Evolutionary conservation across 805 yeast species (phyloP).

Genomic region (Zygoascus ofunaensis): DNA sequence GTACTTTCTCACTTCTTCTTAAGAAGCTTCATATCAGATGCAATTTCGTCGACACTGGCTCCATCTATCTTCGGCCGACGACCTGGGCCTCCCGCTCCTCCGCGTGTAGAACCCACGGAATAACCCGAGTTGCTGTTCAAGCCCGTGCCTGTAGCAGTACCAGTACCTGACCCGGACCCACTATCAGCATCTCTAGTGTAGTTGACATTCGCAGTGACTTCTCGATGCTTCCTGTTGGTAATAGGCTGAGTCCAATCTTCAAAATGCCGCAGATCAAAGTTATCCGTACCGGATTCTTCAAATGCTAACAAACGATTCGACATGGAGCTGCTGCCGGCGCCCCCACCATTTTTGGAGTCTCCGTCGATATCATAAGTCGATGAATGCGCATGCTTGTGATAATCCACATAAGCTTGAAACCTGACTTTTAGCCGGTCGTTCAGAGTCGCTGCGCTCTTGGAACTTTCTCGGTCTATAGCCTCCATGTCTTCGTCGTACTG

Average conservation of each 20-base stretch:
- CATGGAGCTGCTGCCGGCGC: too few species aligned
- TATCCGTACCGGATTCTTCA: background rate
- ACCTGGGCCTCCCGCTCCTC: background rate
- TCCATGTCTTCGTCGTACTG: conserved; percentile 10
- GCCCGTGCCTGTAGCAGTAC: conserved; percentile 2
- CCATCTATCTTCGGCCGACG: conserved; percentile 1
- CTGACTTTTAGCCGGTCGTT: conserved; percentile 10
- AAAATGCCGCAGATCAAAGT: conserved; percentile 1
- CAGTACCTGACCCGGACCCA: conserved; percentile 4
- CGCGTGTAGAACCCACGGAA: background rate
- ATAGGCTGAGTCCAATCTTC: conserved; percentile 3
- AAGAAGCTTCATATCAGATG: conserved; percentile 3
- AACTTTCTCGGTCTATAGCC: conserved; percentile 7
- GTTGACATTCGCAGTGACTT: background rate
- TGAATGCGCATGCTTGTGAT: conserved; percentile 2
- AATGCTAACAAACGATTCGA: background rate
- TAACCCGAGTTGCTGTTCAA: background rate
- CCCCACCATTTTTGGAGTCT: background rate
- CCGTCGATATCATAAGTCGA: conserved; percentile 5
- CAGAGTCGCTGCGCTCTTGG: conserved; percentile 4
- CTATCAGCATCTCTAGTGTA: conserved; percentile 4
- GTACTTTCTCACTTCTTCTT: too few species aligned
- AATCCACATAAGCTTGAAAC: conserved; percentile 12
- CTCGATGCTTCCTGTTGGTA: conserved; percentile 1
- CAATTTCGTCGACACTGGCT: conserved; percentile 4